Conservation (phyloP, 1,139 yeast species). For the Yamadazyma triangularis region DNA sequence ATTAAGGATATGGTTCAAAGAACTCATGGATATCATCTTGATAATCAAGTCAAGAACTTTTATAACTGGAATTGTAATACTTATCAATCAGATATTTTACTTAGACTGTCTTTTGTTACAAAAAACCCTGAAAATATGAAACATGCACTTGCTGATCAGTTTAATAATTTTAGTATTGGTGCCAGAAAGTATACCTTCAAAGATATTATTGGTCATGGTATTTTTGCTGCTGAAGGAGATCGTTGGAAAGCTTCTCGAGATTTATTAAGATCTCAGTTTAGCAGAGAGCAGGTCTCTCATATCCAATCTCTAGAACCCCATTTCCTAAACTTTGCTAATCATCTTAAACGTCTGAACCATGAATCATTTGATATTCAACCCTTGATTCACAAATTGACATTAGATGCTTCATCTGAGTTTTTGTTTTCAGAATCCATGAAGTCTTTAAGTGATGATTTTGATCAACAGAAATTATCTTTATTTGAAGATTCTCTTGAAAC, state of each 20-base stretch:
- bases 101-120: too few species aligned
- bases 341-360: slow-evolving; percentile 21
- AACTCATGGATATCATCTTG: too few species aligned
- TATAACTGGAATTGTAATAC: too few species aligned
- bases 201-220: slow-evolving; percentile 53
- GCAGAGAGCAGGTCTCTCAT: slow-evolving; percentile 51
- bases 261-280: slow-evolving; percentile 55
- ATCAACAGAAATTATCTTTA: too few species aligned
- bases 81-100: too few species aligned
- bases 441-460: too few species aligned
- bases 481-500: too few species aligned
- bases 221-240: slow-evolving; percentile 54
- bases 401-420: slow-evolving; percentile 50
- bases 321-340: slow-evolving; percentile 31
- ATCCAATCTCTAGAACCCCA: slow-evolving; percentile 44
- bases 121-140: slow-evolving; percentile 34
- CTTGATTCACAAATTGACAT: slow-evolving; percentile 35
- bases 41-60: too few species aligned
- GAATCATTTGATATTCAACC: slow-evolving; percentile 32
- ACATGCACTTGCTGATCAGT: slow-evolving; percentile 36
- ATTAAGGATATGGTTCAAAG: too few species aligned
- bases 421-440: too few species aligned
- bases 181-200: slow-evolving; percentile 38
- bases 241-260: slow-evolving; percentile 57
- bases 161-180: slow-evolving; percentile 49